These are phyloP conservation scores for Brasilioporus rufonigricans DNA, from an alignment of 768 basidiomycete species.

Conservation along the genomic window DNA sequence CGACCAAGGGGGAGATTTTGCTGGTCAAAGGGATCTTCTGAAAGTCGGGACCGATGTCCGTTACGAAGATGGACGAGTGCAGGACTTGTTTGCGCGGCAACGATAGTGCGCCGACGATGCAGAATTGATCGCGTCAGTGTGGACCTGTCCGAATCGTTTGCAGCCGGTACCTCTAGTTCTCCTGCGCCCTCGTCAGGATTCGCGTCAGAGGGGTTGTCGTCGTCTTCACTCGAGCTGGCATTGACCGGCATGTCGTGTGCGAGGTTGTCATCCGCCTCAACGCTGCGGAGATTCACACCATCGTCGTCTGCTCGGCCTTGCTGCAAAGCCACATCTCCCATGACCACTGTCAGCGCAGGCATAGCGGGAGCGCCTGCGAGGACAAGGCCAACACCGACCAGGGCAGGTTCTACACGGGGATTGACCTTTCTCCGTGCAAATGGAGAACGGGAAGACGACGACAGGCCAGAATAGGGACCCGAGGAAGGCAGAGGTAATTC, in stretches of 20 bases:
- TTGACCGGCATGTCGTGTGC: slow-evolving; percentile 25
- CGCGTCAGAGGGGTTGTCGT: slow-evolving; percentile 45
- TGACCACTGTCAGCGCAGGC: slow-evolving; percentile 67
- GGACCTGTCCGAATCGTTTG: slow-evolving; percentile 15
- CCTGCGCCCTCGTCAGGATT: slow-evolving; percentile 31
- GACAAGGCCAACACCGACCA: slow-evolving; percentile 84
- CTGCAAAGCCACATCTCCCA: slow-evolving; percentile 83
- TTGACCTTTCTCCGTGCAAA: slow-evolving; percentile 65
- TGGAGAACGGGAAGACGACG: slow-evolving; percentile 46
- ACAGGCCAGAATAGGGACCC: slow-evolving; percentile 65
- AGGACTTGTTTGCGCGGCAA: slow-evolving; percentile 72
- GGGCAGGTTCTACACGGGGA: slow-evolving; percentile 64
- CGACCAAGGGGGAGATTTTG: slow-evolving; percentile 42
- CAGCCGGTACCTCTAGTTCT: slow-evolving; percentile 10
- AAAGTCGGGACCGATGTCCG: slow-evolving; percentile 52
- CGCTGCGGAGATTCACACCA: slow-evolving; percentile 46
- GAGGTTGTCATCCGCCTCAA: slow-evolving; percentile 45
- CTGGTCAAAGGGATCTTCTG: slow-evolving; percentile 76
- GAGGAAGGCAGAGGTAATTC: slow-evolving; percentile 69
- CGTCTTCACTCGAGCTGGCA: slow-evolving; percentile 33
- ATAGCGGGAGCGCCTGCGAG: slow-evolving; percentile 76
- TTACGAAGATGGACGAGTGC: slow-evolving; percentile 60
- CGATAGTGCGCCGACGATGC: slow-evolving; percentile 48
- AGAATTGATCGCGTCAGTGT: slow-evolving; percentile 10
- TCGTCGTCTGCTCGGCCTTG: slow-evolving; percentile 80